Percentiles rank a stretch among this genome's conserved stretches.
These are phyloP conservation scores for Brettanomyces naardenensis DNA, from an alignment of 805 yeast genomes.

Conservation along the genomic window DNA sequence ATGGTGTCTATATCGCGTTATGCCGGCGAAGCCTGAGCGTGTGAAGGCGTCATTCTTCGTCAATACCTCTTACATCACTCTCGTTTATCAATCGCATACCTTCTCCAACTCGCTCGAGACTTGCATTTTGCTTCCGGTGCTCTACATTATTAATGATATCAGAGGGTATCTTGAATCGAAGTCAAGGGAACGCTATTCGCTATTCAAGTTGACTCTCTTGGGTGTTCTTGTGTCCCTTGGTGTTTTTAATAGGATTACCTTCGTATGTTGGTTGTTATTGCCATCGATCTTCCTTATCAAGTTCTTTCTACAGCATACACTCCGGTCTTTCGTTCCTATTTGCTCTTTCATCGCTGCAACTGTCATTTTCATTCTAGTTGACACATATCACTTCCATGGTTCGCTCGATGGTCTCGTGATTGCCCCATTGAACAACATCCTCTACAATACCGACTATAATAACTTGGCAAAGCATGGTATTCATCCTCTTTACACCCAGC, in stretches of 20 bases:
- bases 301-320: constrained; percentile 28
- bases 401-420: constrained; percentile 31
- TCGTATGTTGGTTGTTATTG: constrained; percentile 60
- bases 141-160: constrained; percentile 38
- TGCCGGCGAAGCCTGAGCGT: constrained; percentile 27
- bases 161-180: constrained; percentile 14
- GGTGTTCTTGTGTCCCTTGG: constrained; percentile 59
- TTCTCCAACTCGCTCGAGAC: constrained; percentile 87
- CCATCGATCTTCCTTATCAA: constrained; percentile 47
- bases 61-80: constrained; percentile 60
- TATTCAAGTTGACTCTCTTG: constrained; percentile 20
- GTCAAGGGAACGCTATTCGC: neutral
- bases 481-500: constrained; percentile 71
- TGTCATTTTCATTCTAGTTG: constrained; percentile 36
- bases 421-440: constrained; percentile 70
- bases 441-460: constrained; percentile 51
- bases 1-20: constrained; percentile 21
- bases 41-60: constrained; percentile 37
- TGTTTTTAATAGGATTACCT: constrained; percentile 77
- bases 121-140: constrained; percentile 37
- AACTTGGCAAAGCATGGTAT: constrained; percentile 77
- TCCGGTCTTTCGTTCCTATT: constrained; percentile 29
- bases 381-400: constrained; percentile 35
- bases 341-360: constrained; percentile 31
- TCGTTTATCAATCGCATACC: constrained; percentile 77